phyloP scores from a whole-genome alignment of 2,329 filamentous ascomycete genomes.

The Hymenoscyphus repandus region DNA sequence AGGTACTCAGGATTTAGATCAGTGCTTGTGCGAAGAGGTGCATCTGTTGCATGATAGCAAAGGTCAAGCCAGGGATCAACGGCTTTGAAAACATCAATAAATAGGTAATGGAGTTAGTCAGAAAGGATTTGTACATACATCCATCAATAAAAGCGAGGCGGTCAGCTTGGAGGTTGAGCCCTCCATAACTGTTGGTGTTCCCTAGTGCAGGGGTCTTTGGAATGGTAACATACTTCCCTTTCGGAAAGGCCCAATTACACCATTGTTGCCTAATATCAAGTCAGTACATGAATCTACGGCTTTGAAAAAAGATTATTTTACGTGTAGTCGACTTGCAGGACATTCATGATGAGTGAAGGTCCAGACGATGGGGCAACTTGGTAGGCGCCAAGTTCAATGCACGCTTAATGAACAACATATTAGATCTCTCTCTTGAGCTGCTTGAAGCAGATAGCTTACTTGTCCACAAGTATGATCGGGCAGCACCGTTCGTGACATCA shows the following conservation, averaged over 20 bases:
- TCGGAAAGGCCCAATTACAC: conserved; percentile 49
- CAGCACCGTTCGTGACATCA: conserved; percentile 35
- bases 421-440: neutral
- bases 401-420: conserved; percentile 28
- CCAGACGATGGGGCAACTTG: conserved; percentile 41
- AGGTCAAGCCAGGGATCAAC: conserved; percentile 47
- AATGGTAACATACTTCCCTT: conserved; percentile 40
- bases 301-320: conserved; percentile 31
- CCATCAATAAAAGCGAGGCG: conserved; percentile 48
- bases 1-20: conserved; percentile 44
- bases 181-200: conserved; percentile 42
- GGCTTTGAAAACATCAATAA: conserved; percentile 2
- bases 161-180: conserved; percentile 40
- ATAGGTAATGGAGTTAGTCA: neutral
- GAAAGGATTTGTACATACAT: conserved; percentile 23
- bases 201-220: conserved; percentile 38
- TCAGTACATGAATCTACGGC: neutral
- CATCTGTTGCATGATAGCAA: conserved; percentile 44
- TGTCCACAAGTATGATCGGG: conserved; percentile 45
- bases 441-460: conserved; percentile 19
- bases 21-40: conserved; percentile 34
- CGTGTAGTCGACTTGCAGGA: conserved; percentile 43
- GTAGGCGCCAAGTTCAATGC: conserved; percentile 44
- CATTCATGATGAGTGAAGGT: conserved; percentile 42
- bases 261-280: conserved; percentile 34